Evolutionary conservation across 805 yeast genomes (phyloP).

Genomic region (Spathaspora arborariae): DNA sequence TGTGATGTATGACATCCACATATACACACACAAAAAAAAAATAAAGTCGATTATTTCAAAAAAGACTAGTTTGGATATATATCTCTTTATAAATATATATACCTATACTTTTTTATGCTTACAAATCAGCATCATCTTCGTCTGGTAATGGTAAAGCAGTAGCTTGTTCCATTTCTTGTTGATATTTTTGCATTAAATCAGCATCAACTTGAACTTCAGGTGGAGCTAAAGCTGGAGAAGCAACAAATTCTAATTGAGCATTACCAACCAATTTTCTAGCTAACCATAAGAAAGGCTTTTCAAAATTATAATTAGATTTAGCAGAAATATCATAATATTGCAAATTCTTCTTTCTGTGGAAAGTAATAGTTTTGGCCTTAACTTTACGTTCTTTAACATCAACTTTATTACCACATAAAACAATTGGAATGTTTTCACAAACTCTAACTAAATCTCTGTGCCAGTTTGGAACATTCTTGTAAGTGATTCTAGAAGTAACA

Average conservation of each 20-base stretch:
- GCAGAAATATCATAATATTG: constrained; percentile 99
- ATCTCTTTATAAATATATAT: background rate
- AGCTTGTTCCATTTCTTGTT: constrained; percentile 99
- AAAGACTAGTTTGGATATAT: background rate
- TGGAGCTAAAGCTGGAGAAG: constrained; percentile 99
- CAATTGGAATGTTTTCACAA: constrained; percentile 99
- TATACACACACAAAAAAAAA: background rate
- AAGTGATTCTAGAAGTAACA: constrained; percentile 98
- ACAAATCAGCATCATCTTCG: constrained; percentile 99
- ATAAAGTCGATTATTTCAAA: background rate
- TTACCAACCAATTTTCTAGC: constrained; percentile 99
- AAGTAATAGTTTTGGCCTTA: constrained; percentile 98
- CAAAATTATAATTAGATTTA: constrained; percentile 98
- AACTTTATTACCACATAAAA: constrained; percentile 98
- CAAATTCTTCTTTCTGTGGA: constrained; percentile 99
- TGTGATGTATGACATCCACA: no score
- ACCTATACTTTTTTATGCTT: constrained; percentile 25
- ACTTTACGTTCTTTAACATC: constrained; percentile 99
- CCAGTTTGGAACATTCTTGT: constrained; percentile 99
- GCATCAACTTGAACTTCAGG: constrained; percentile 98
- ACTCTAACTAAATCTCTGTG: constrained; percentile 99
- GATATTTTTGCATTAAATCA: constrained; percentile 95
- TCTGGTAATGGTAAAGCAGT: constrained; percentile 99
- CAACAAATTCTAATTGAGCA: constrained; percentile 97
- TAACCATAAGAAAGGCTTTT: constrained; percentile 99